Base-by-base conservation (phyloP, 495 filamentous ascomycete genomes). In the Neurospora sp. region DNA sequence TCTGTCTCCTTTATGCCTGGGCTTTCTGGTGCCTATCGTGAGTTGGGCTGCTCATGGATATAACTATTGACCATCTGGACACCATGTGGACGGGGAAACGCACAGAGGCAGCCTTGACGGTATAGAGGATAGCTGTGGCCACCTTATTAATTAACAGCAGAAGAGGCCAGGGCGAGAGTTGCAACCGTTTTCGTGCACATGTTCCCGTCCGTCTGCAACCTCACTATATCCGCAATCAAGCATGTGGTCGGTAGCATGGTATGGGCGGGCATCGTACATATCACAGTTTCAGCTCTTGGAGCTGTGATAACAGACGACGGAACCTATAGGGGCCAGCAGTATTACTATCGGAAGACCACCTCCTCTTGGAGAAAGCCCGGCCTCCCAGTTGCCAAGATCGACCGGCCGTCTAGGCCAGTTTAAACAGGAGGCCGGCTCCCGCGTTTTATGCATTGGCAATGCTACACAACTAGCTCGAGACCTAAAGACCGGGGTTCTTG, bases 371-470 rank as follows among this genome's bases (percentile, higher is more conserved):
- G 73, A 9, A 72, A 66, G 71, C 53, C 71, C 70, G 73, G 46
- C n/a, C 73, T 69, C 42, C 44, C 72, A 73, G 44, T 68, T 69
- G 78, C 74, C 75, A 75, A 79, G 72, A 39, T 73, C n/a, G 66
- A 40, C 72, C 69, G 37, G 27, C 35, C 53, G 53, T 66, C 73
- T 75, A 38, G 59, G 48, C 75, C 77, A 75, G 68, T 73, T 72
- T 73, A 78, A 75, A 78, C 78, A 74, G 77, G 77, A 79, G 77
- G 79, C 76, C 75, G 77, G 77, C 71, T 78, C 78, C 79, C 79
- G 78, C 79, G 48, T 74, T 75, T 61, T 74, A 74, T 59, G 70
- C 71, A 72, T 59, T 38, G 69, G 20, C n/a, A 71, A 59, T 66
- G 53, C 53, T 66, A 71, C 69, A 71, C 22, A 71, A 69, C 73